phyloP scores from a whole-genome alignment of 208 protist species.

The Tritrichomonas musculus region DNA sequence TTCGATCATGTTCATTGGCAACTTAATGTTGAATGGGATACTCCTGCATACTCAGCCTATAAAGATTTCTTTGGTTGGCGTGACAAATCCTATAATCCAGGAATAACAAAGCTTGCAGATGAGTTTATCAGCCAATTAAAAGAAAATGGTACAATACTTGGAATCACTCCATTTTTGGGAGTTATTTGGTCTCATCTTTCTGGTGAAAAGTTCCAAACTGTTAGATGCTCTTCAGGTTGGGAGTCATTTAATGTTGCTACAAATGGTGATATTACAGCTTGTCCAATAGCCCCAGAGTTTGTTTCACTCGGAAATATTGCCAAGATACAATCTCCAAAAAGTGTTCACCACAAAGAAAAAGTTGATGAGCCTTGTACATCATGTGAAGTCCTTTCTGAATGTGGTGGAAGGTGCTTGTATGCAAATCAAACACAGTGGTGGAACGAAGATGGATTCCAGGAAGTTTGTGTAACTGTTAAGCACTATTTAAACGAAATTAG shows the following conservation, averaged over 20 bases:
- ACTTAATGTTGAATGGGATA: not conserved
- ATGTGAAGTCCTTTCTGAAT: not conserved
- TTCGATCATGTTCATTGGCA: slow-evolving; percentile 18
- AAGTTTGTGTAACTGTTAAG: not conserved
- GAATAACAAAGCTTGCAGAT: not conserved
- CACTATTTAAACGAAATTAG: not conserved
- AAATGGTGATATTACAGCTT: not conserved
- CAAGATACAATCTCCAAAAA: not conserved
- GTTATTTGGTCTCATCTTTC: not conserved
- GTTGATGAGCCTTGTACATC: not conserved
- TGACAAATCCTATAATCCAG: not conserved
- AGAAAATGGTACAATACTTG: not conserved
- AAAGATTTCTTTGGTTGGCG: not conserved
- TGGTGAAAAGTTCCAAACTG: not conserved
- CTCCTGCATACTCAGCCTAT: not conserved
- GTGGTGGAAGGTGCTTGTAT: not conserved
- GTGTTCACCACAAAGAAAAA: not conserved
- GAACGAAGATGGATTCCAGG: not conserved
- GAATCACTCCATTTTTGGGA: not conserved
- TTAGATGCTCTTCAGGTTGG: not conserved
- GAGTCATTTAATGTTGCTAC: not conserved
- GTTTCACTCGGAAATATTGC: not conserved
- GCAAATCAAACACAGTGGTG: not conserved
- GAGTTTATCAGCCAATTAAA: not conserved
- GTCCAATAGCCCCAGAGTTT: not conserved